Percentiles rank a stretch among this genome's conserved stretches.
These are phyloP conservation scores for Suillus decipiens DNA, from an alignment of 768 basidiomycete genomes.

Conservation along the genomic window DNA sequence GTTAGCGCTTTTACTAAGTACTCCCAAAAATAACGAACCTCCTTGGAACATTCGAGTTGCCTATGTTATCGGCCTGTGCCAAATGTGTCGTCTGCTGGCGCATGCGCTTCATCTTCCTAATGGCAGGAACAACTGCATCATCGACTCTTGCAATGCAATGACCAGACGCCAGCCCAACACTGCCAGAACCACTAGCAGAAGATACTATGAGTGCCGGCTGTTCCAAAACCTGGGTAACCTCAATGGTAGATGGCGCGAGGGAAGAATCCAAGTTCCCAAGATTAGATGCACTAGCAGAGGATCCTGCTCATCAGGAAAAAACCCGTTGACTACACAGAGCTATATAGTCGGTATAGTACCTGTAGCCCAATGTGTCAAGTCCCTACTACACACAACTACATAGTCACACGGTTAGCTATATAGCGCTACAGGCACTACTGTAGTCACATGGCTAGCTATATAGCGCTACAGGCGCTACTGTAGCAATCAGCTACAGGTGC, in stretches of 20 bases:
- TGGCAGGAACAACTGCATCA: neutral
- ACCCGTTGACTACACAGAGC: no score
- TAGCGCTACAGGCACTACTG: no score
- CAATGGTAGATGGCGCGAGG: neutral
- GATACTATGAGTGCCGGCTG: no score
- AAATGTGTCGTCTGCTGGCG: neutral
- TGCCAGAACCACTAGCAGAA: no score
- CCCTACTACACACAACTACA: no score
- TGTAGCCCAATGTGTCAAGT: no score
- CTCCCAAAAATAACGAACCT: neutral
- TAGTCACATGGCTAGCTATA: no score
- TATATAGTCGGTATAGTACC: no score
- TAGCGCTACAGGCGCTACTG: no score
- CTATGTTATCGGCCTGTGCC: neutral
- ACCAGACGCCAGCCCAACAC: neutral
- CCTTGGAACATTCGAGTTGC: neutral
- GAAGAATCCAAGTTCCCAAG: neutral
- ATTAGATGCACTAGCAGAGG: neutral
- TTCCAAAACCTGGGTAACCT: neutral
- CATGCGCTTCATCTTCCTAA: neutral
- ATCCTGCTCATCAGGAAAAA: no score
- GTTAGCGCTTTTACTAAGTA: neutral
- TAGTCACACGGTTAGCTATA: no score
- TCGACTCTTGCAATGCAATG: neutral
- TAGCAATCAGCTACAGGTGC: no score